Percentiles rank a stretch among this genome's conserved stretches.
Conservation (phyloP, 2,329 filamentous ascomycete genomes). For the Ceratocystiopsis sp. region DNA sequence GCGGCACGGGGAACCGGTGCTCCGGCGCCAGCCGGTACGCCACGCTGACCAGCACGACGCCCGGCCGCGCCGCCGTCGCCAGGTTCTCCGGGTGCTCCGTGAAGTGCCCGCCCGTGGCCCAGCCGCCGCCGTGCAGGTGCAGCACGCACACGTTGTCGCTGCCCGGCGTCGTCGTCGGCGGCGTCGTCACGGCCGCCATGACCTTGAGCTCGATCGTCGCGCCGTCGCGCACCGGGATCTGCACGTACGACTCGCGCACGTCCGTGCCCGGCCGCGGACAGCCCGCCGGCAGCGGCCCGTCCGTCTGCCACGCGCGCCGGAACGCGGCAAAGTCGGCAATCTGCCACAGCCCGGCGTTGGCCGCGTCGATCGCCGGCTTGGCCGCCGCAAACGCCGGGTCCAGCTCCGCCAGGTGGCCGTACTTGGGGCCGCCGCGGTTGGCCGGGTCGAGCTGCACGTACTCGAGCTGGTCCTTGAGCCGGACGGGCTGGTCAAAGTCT, state of each 20-base stretch:
- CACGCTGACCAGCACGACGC: conserved; percentile 21
- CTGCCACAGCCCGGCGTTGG: conserved; percentile 14
- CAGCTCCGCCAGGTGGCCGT: conserved; percentile 18
- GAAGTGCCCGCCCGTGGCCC: conserved; percentile 17
- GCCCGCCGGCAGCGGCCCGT: conserved; percentile 12
- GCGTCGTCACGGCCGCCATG: conserved; percentile 9
- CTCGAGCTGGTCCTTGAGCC: conserved; percentile 13
- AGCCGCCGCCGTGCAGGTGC: conserved; percentile 22
- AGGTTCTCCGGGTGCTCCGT: conserved; percentile 20
- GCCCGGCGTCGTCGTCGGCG: background rate
- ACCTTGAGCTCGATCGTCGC: conserved; percentile 19
- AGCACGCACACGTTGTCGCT: conserved; percentile 9
- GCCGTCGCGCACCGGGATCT: conserved; percentile 18
- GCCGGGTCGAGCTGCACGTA: conserved; percentile 14
- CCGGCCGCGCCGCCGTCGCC: conserved; percentile 15
- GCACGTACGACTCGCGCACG: conserved; percentile 15
- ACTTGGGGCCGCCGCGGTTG: conserved; percentile 18
- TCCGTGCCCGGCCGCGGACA: conserved; percentile 18
- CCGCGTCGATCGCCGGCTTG: conserved; percentile 13
- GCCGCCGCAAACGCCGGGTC: conserved; percentile 16
- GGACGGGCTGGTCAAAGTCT: background rate
- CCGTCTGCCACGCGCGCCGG: conserved; percentile 12
- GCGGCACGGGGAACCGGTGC: conserved; percentile 28
- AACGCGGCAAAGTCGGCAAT: conserved; percentile 15
- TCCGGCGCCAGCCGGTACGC: conserved; percentile 28